Percentiles rank a stretch among this genome's conserved stretches.
Conservation (phyloP, 2,329 filamentous ascomycete genomes). For the Neocucurbitaria cava region DNA sequence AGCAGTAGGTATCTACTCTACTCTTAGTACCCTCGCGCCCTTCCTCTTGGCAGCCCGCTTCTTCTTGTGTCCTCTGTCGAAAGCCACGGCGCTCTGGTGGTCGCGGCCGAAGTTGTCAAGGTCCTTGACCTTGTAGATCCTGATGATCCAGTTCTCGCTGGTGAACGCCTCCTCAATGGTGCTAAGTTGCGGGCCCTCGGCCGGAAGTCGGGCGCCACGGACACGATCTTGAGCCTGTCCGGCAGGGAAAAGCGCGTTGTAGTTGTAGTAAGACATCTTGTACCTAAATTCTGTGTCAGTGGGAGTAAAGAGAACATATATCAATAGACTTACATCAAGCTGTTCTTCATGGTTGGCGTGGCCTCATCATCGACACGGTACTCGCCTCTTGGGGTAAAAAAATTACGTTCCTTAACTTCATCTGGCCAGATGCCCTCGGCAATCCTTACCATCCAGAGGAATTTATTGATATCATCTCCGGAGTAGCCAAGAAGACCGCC, state of each 20-base stretch:
- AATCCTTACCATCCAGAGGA: slow-evolving; percentile 99
- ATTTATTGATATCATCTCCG: slow-evolving; percentile 99
- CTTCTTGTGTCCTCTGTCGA: slow-evolving; percentile 83
- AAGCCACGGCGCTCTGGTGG: slow-evolving; percentile 72
- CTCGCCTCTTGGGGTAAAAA: slow-evolving; percentile 92
- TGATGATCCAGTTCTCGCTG: slow-evolving; percentile 99
- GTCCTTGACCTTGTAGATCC: slow-evolving; percentile 99
- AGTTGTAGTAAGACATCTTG: slow-evolving; percentile 99
- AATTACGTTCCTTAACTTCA: slow-evolving; percentile 95
- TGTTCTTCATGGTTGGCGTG: slow-evolving; percentile 98
- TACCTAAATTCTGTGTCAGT: slow-evolving; percentile 69
- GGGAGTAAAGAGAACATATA: background rate
- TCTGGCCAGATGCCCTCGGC: slow-evolving; percentile 99
- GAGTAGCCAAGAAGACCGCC: slow-evolving; percentile 96
- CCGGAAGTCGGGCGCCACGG: slow-evolving; percentile 79
- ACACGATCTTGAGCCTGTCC: slow-evolving; percentile 93
- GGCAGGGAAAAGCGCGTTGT: slow-evolving; percentile 85
- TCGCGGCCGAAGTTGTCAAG: slow-evolving; percentile 95
- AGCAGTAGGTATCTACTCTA: slow-evolving; percentile 63
- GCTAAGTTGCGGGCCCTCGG: slow-evolving; percentile 82
- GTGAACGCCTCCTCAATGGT: slow-evolving; percentile 97
- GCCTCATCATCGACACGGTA: slow-evolving; percentile 94
- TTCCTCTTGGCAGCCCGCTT: slow-evolving; percentile 77
- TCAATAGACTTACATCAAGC: slow-evolving; percentile 79
- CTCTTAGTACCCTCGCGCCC: slow-evolving; percentile 73